Base-by-base conservation (phyloP, 495 filamentous ascomycete genomes). In the Aspergillus panamensis region DNA sequence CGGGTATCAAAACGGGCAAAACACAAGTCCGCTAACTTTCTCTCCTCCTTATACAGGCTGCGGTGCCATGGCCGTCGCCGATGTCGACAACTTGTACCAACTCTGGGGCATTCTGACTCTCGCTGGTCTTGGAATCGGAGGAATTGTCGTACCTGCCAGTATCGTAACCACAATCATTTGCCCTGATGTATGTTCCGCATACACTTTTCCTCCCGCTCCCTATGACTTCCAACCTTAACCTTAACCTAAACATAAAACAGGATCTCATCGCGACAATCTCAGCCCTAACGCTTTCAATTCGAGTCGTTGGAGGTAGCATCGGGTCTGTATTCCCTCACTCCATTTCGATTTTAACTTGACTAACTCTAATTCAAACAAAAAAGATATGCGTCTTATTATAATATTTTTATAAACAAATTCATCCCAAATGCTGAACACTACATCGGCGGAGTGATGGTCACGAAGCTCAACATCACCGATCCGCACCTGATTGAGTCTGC, bases 131-230 rank as follows among this genome's bases (percentile, higher is more conserved):
- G 87, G 87, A 16, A 87, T 90, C 19, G 87, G 87, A 14, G 87
- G 87, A 6, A 87, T 91, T 35, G 84, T 89, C 12, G 85, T 90
- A 13, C 87, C 86, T 1, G 85, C 86, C 9, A 84, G 82, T 0
- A 86, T 87, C 62, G 86, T 88, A 42, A 84, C 84, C 4, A 88
- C 85, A 4, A 89, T 89, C 62, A 86, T 90, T 58, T 88, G 86
- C 57, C 84, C 86, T 6, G 82, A 84, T 66, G 77, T 80, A 65
- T 61, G 72, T 48, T 14, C 9, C 48, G 12, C 19, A 20, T 19
- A 9, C 6, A 49, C 10, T 8, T 33, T 8, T 31, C 20, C 25
- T 25, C 25, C 2, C 2, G 25, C 5, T 5, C 25, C 25, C 25
- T 5, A 2, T 25, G 25, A 25, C 25, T 2, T 5, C 25, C 25